Percentiles rank a stretch among this genome's conserved stretches.
These are phyloP conservation scores for Cucurbita moschata DNA, from an alignment of 306 rosid genomes.

Conservation along the genomic window DNA sequence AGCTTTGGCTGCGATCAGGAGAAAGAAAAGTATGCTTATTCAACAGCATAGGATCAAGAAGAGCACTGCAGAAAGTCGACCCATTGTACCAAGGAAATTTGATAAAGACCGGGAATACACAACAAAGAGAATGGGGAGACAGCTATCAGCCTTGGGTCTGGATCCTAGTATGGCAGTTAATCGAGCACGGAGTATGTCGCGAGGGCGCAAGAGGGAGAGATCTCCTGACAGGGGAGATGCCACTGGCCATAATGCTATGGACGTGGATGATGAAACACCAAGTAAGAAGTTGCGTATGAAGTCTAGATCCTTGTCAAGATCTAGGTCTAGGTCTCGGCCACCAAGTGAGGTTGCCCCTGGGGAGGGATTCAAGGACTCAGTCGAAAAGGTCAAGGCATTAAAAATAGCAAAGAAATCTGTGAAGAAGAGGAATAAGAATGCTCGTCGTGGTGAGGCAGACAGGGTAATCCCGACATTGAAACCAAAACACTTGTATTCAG, in stretches of 20 bases:
- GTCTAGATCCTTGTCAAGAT: conserved; percentile 29
- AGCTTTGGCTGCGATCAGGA: conserved; percentile 54
- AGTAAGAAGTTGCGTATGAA: conserved; percentile 44
- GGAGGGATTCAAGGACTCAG: conserved; percentile 64
- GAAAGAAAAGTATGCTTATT: conserved; percentile 49
- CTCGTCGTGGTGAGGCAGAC: conserved; percentile 87
- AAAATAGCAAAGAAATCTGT: conserved; percentile 44
- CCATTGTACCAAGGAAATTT: conserved; percentile 66
- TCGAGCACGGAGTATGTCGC: conserved; percentile 61
- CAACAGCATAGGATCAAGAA: conserved; percentile 70
- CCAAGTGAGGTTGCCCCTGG: conserved; percentile 68
- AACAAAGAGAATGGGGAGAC: conserved; percentile 70
- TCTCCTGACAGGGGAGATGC: conserved; percentile 30
- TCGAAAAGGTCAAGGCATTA: conserved; percentile 58
- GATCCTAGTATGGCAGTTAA: conserved; percentile 48
- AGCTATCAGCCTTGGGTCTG: conserved; percentile 55
- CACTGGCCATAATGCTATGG: conserved; percentile 34
- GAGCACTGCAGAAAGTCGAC: conserved; percentile 78
- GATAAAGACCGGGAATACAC: conserved; percentile 53
- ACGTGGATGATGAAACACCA: conserved; percentile 50
- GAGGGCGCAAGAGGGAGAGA: conserved; percentile 67
- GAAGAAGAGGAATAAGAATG: conserved; percentile 62
- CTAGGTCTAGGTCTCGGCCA: conserved; percentile 48
- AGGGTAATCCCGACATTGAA: conserved; percentile 64
- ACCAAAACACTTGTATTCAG: conserved; percentile 75